These are phyloP conservation scores for Phytophthora cajani DNA, from an alignment of 352 stramenopile species.

Conservation along the genomic window DNA sequence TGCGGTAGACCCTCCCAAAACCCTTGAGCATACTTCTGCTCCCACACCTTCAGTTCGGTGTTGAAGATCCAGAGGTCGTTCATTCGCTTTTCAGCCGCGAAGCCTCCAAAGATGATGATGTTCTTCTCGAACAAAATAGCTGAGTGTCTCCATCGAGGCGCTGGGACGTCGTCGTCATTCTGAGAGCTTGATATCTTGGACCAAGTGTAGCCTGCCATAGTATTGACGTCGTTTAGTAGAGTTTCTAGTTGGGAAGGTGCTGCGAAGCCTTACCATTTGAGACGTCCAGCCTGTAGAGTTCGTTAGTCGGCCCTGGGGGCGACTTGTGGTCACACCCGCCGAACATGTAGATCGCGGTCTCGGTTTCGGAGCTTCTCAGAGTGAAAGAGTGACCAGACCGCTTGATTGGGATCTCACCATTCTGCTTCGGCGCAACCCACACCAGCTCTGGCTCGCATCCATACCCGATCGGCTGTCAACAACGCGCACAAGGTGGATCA, in stretches of 20 bases:
- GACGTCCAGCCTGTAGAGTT: slow-evolving; percentile 95
- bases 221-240: background rate
- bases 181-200: slow-evolving; percentile 53
- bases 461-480: slow-evolving; percentile 63
- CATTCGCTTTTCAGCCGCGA: slow-evolving; percentile 92
- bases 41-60: slow-evolving; percentile 93
- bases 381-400: slow-evolving; percentile 96
- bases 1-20: slow-evolving; percentile 92
- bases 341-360: slow-evolving; percentile 85
- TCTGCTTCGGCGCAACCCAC: slow-evolving; percentile 91
- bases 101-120: slow-evolving; percentile 96
- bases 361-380: slow-evolving; percentile 72
- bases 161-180: slow-evolving; percentile 65
- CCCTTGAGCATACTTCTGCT: slow-evolving; percentile 86
- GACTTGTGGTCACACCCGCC: slow-evolving; percentile 92
- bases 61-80: slow-evolving; percentile 98
- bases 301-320: slow-evolving; percentile 93
- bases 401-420: slow-evolving; percentile 93
- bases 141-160: slow-evolving; percentile 86
- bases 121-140: slow-evolving; percentile 84
- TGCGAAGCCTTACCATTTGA: slow-evolving; percentile 50
- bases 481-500: slow-evolving; percentile 1
- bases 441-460: slow-evolving; percentile 88
- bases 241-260: background rate
- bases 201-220: slow-evolving; percentile 66